Base-by-base conservation (phyloP, 2,329 filamentous ascomycete genomes). In the Fusarium humuli region DNA sequence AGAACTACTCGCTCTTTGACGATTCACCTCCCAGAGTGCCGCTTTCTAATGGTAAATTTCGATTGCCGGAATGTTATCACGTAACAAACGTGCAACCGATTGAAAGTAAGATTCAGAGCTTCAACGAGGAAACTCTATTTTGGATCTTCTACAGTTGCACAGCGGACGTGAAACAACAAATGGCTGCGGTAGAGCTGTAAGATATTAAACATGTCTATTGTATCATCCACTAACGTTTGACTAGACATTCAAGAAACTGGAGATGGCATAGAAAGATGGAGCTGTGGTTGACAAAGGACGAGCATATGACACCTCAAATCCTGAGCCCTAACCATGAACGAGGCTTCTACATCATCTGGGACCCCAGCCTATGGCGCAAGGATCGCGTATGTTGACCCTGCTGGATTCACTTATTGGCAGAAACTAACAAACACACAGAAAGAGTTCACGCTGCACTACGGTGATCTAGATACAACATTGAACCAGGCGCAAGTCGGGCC, bases 111-210 rank as follows among this genome's bases (percentile, higher is more conserved):
- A 89, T 91, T 50, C 83, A 83, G 42, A 90, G 86, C 68, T 91
- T 91, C 78, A 91, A 90, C 70, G 89, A 91, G 68, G 89, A 91
- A 78, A 90, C 89, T 0, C 79, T 91, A 49, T 88, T 91, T 78
- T 90, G 87, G 85, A 91, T 91, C 69, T 91, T 91, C 75, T 91
- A 91, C 78, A 90, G 87, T 78, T 90, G 87, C 64, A 87, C 89
- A 10, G 83, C 85, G 46, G 89, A 91, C 73, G 75, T 86, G 37
- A 88, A 90, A 77, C 89, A 91, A 75, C 85, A 89, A 49, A 81
- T 90, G 79, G 89, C 89, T 5, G 89, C 89, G 0, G 81, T 85
- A 42, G 88, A 91, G 76, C 81, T 91, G 88, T 91, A 80, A 79
- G 87, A 50, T 12, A 34, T 14, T 71, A 14, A 30, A 5, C 1